phyloP scores from a whole-genome alignment of 345 rosid species.

The Euphorbia lathyris region DNA sequence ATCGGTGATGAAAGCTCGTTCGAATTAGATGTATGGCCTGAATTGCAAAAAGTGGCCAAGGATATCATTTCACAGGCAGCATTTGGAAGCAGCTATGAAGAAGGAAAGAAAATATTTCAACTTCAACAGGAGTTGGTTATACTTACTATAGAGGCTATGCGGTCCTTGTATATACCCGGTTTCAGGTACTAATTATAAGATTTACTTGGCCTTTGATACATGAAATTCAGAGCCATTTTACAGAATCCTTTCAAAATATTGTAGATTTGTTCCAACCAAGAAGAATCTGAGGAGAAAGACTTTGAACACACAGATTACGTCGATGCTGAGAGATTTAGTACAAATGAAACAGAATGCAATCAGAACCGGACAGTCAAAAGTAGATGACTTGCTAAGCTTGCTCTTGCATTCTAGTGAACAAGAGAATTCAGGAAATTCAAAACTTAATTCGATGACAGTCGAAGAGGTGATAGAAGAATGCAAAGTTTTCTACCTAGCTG shows the following conservation, averaged over 20 bases:
- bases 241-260: not conserved
- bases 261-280: conserved; percentile 47
- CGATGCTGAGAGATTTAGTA: conserved; percentile 30
- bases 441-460: conserved; percentile 27
- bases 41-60: conserved; percentile 41
- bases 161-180: conserved; percentile 44
- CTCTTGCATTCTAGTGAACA: conserved; percentile 33
- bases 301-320: conserved; percentile 33
- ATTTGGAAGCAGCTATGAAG: conserved; percentile 50
- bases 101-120: conserved; percentile 45
- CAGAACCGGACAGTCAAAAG: conserved; percentile 23
- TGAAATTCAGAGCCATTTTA: not conserved
- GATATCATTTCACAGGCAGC: conserved; percentile 48
- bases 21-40: conserved; percentile 48
- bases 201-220: not conserved
- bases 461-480: conserved; percentile 57
- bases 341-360: conserved; percentile 32
- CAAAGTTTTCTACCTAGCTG: conserved; percentile 50
- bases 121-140: conserved; percentile 35
- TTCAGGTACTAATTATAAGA: conserved; percentile 34
- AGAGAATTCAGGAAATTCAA: conserved; percentile 19
- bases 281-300: conserved; percentile 42
- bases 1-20: conserved; percentile 17
- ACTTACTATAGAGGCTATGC: conserved; percentile 38
- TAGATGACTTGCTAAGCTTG: conserved; percentile 40